Conservation (phyloP, 2,329 filamentous ascomycete genomes). For the Colletotrichum phormii region DNA sequence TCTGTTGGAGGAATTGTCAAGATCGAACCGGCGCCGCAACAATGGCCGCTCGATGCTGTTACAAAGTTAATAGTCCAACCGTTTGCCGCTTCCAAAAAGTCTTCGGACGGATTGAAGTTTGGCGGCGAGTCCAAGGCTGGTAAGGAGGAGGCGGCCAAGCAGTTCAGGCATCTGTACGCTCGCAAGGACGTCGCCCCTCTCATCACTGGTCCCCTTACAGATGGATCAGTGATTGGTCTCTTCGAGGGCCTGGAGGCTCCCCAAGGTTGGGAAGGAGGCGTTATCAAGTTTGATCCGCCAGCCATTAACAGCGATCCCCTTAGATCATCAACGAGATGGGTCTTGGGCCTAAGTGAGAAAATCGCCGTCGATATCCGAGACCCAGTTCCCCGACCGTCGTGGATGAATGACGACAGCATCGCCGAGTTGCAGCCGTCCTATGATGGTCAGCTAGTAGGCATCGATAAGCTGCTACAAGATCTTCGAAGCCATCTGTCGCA, state of each 20-base stretch:
- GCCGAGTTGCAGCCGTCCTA: conserved; percentile 68
- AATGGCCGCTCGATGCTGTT: conserved; percentile 74
- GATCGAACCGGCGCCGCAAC: conserved; percentile 82
- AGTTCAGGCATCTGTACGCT: conserved; percentile 77
- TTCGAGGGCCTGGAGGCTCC: conserved; percentile 65
- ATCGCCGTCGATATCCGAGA: conserved; percentile 80
- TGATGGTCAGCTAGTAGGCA: conserved; percentile 79
- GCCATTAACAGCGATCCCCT: conserved; percentile 41
- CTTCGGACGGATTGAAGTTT: conserved; percentile 79
- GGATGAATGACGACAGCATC: conserved; percentile 56
- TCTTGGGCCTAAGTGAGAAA: conserved; percentile 81
- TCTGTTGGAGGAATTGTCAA: conserved; percentile 90
- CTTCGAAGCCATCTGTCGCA: conserved; percentile 82
- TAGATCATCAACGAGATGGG: conserved; percentile 64
- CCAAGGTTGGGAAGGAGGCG: conserved; percentile 83
- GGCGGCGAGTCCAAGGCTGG: conserved; percentile 89
- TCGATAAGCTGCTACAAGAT: conserved; percentile 80
- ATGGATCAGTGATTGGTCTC: conserved; percentile 81
- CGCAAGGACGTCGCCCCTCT: conserved; percentile 51
- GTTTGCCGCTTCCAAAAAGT: conserved; percentile 72
- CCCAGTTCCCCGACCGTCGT: conserved; percentile 75
- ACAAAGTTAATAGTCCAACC: conserved; percentile 82
- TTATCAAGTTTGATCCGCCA: conserved; percentile 81
- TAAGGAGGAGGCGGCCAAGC: conserved; percentile 79
- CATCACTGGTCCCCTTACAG: conserved; percentile 86